These are phyloP conservation scores for Solanum habrochaites DNA, from an alignment of 257 asterid genomes.

Conservation along the genomic window DNA sequence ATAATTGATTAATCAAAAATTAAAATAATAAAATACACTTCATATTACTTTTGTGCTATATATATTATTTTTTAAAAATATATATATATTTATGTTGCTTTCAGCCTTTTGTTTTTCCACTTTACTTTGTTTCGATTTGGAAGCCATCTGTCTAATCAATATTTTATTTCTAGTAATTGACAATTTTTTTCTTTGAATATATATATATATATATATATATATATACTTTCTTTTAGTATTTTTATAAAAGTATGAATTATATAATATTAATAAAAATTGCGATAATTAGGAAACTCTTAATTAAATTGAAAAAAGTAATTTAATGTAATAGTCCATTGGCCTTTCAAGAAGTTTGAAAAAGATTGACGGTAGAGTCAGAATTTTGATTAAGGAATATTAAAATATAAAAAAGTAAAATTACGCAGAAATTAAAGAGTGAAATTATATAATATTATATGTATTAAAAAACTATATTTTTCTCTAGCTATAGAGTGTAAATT, in stretches of 20 bases:
- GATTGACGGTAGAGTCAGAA: rapidly evolving
- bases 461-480: too few relatives aligned
- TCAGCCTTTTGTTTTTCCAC: background rate
- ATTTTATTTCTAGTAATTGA: background rate
- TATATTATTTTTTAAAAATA: background rate
- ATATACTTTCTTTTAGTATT: too few relatives aligned
- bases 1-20: background rate
- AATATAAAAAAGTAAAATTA: too few relatives aligned
- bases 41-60: background rate
- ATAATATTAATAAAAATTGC: background rate
- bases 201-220: too few relatives aligned
- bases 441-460: too few relatives aligned
- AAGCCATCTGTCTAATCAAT: background rate
- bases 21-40: background rate
- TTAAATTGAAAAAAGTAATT: too few relatives aligned
- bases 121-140: background rate
- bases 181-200: too few relatives aligned
- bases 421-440: too few relatives aligned
- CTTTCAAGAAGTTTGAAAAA: too few relatives aligned
- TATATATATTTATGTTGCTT: background rate
- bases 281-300: background rate
- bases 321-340: background rate
- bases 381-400: too few relatives aligned
- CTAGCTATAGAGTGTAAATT: too few relatives aligned
- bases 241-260: background rate